phyloP scores from a whole-genome alignment of 78 protist species.

The Dictyostelium citrinum region DNA sequence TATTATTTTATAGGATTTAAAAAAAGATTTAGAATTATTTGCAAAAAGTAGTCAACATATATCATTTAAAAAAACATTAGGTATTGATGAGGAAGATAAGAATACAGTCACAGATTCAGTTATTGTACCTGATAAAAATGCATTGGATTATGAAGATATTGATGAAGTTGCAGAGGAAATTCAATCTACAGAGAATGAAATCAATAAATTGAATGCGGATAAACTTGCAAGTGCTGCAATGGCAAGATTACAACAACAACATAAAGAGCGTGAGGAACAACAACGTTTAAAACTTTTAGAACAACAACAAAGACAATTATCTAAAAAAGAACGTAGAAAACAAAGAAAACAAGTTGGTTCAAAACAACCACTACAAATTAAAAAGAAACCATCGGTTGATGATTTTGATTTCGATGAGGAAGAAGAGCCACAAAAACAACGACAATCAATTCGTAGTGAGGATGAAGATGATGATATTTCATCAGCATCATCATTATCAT shows the following conservation, averaged over 20 bases:
- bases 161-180: slow-evolving; percentile 58
- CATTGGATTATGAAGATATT: slow-evolving; percentile 44
- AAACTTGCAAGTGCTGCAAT: slow-evolving; percentile 52
- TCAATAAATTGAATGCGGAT: slow-evolving; percentile 46
- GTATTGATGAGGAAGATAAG: slow-evolving; percentile 33
- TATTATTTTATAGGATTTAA: slow-evolving; percentile 67
- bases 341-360: background rate
- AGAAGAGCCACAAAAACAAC: background rate
- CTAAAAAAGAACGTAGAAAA: background rate
- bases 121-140: background rate
- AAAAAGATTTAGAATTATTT: slow-evolving; percentile 40
- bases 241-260: slow-evolving; percentile 20
- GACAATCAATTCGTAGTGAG: background rate
- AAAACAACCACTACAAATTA: background rate
- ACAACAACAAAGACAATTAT: background rate
- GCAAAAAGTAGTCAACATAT: slow-evolving; percentile 28
- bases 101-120: background rate
- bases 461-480: background rate
- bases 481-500: background rate
- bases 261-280: background rate
- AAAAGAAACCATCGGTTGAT: background rate
- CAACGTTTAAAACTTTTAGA: background rate
- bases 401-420: slow-evolving; percentile 3
- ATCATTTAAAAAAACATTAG: slow-evolving; percentile 8
- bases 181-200: slow-evolving; percentile 4